phyloP scores from a whole-genome alignment of 306 rosid species.

The Lotus japonicus region DNA sequence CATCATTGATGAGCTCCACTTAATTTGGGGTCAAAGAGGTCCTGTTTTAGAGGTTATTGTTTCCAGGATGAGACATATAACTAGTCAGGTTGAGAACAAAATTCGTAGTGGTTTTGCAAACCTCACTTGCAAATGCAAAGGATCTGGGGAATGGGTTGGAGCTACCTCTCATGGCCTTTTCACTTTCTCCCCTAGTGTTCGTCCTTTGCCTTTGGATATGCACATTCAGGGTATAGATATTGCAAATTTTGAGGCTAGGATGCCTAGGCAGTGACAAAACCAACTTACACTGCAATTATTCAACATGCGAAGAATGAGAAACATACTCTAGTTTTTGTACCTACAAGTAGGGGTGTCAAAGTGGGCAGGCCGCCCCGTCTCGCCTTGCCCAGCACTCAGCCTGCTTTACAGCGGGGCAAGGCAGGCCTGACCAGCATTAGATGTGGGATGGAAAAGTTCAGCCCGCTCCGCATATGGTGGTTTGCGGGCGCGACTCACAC shows the following conservation, averaged over 20 bases:
- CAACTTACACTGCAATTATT: slow-evolving; percentile 74
- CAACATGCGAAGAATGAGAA: slow-evolving; percentile 83
- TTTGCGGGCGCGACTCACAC: no score
- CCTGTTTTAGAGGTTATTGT: slow-evolving; percentile 80
- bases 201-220: slow-evolving; percentile 90
- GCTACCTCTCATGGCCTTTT: slow-evolving; percentile 91
- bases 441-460: no score
- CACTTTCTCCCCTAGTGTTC: slow-evolving; percentile 88
- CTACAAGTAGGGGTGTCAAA: no score
- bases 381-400: no score
- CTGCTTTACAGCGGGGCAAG: no score
- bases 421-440: no score
- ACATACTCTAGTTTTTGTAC: slow-evolving; percentile 88
- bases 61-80: slow-evolving; percentile 86
- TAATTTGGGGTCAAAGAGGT: slow-evolving; percentile 92
- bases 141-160: slow-evolving; percentile 98
- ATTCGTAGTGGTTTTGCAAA: slow-evolving; percentile 92
- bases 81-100: slow-evolving; percentile 76
- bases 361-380: no score
- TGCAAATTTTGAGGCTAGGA: slow-evolving; percentile 87
- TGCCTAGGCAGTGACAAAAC: slow-evolving; percentile 97
- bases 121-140: slow-evolving; percentile 93
- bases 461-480: no score
- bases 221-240: slow-evolving; percentile 85
- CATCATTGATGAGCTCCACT: slow-evolving; percentile 85